These are phyloP conservation scores for Sutorius australiensis DNA, from an alignment of 768 basidiomycete genomes.

Conservation along the genomic window DNA sequence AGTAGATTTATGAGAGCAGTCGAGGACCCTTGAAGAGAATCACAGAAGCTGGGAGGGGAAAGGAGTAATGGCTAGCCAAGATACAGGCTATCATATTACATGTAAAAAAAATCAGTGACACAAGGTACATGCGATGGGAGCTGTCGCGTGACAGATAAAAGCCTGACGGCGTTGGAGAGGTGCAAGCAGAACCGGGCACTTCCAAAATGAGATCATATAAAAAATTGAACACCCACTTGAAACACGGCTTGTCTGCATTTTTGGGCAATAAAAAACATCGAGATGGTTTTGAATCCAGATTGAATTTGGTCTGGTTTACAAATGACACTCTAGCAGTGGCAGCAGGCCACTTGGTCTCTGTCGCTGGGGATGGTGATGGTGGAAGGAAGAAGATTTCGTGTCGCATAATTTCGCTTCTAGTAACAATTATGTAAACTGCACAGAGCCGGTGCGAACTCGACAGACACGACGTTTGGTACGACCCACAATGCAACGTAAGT, in stretches of 20 bases:
- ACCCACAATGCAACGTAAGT: conserved; percentile 30
- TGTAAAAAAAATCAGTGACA: conserved; percentile 36
- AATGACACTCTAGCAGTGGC: conserved; percentile 21
- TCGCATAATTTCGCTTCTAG: conserved; percentile 16
- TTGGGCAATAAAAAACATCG: conserved; percentile 35
- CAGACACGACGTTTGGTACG: background rate
- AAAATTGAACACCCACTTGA: conserved; percentile 27
- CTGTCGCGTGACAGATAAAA: conserved; percentile 37
- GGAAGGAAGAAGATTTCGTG: conserved; percentile 18
- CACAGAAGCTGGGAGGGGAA: conserved; percentile 23
- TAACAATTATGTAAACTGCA: conserved; percentile 34
- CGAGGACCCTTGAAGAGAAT: conserved; percentile 15
- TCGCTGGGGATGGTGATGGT: conserved; percentile 35
- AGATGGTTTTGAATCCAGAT: conserved; percentile 34
- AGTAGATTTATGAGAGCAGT: conserved; percentile 22
- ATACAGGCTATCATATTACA: conserved; percentile 33
- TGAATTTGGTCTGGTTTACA: conserved; percentile 23
- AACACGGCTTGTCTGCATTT: conserved; percentile 38
- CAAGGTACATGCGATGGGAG: conserved; percentile 27
- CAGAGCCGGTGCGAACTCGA: conserved; percentile 6
- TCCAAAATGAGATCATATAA: conserved; percentile 24
- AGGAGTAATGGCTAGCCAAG: conserved; percentile 5
- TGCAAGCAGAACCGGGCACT: conserved; percentile 15
- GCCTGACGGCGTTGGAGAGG: conserved; percentile 24
- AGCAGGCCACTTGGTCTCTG: conserved; percentile 26